Conservation (phyloP, 2,329 filamentous ascomycete genomes). For the Clonostachys byssicola region DNA sequence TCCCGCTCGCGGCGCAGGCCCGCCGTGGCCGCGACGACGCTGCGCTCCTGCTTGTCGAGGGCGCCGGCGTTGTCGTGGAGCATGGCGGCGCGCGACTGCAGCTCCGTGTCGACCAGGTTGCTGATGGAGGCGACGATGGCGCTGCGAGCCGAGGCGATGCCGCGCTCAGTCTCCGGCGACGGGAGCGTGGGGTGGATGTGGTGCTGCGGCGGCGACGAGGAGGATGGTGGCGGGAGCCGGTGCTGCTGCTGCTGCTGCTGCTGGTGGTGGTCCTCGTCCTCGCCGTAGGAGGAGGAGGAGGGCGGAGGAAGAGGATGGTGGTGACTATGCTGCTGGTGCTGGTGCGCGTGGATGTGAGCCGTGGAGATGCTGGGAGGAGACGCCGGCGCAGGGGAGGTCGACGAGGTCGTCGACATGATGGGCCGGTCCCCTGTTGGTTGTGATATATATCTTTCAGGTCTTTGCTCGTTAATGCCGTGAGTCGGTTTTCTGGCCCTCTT, state of each 20-base stretch:
- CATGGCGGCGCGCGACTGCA: conserved; percentile 62
- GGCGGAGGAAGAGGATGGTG: not conserved
- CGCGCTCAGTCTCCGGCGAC: conserved; percentile 34
- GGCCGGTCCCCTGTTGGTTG: not conserved
- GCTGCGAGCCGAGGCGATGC: conserved; percentile 51
- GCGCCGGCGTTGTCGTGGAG: conserved; percentile 66
- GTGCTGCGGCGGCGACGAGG: not conserved
- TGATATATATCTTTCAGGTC: not conserved
- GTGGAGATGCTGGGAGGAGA: not conserved
- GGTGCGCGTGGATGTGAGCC: conserved; percentile 1
- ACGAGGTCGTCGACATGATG: not conserved
- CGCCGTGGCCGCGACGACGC: conserved; percentile 56
- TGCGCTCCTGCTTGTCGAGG: conserved; percentile 63
- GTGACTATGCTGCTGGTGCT: not conserved
- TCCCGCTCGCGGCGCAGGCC: conserved; percentile 60
- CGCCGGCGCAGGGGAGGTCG: not conserved
- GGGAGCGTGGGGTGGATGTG: conserved; percentile 26
- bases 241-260: conserved; percentile 1
- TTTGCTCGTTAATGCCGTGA: too few species aligned
- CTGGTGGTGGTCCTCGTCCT: conserved; percentile 1
- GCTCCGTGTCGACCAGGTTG: conserved; percentile 64
- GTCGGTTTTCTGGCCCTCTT: too few species aligned
- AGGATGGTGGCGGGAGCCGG: not conserved
- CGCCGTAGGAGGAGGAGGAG: conserved; percentile 2
- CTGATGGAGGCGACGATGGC: conserved; percentile 61